Conservation (phyloP, 371 early-diverging fungal species). For the Syncephalis fuscata region DNA sequence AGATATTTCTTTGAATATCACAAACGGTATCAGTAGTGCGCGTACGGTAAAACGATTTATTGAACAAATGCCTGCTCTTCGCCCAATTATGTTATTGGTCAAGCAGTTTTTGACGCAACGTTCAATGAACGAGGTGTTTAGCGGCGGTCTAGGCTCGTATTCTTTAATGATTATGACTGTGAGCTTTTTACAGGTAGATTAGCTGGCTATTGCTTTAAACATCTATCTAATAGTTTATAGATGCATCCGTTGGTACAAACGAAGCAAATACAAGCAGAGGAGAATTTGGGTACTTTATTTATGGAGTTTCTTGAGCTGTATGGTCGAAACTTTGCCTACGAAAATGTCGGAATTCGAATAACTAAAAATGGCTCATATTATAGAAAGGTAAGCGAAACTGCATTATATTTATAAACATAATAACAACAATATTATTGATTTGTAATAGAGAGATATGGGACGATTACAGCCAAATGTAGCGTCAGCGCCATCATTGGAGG, state of each 20-base stretch:
- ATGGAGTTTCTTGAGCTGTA: conserved; percentile 93
- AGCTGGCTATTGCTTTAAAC: conserved; percentile 3
- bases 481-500: too few species aligned
- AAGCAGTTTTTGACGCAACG: conserved; percentile 69
- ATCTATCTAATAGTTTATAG: conserved; percentile 16
- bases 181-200: conserved; percentile 56
- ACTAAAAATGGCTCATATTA: conserved; percentile 29
- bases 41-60: conserved; percentile 32
- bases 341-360: conserved; percentile 47
- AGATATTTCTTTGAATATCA: conserved; percentile 70
- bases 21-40: conserved; percentile 46
- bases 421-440: too few species aligned
- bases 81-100: conserved; percentile 51
- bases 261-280: conserved; percentile 35
- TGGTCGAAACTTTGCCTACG: conserved; percentile 62
- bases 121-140: conserved; percentile 73
- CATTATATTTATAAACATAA: too few species aligned
- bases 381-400: neutral
- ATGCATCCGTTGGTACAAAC: conserved; percentile 70
- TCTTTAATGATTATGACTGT: conserved; percentile 68
- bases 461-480: too few species aligned
- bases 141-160: conserved; percentile 92
- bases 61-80: conserved; percentile 32
- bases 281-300: conserved; percentile 83
- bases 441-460: too few species aligned